Evolutionary conservation across 257 asterid species (phyloP).

Genomic region (Solanum arcanum): DNA sequence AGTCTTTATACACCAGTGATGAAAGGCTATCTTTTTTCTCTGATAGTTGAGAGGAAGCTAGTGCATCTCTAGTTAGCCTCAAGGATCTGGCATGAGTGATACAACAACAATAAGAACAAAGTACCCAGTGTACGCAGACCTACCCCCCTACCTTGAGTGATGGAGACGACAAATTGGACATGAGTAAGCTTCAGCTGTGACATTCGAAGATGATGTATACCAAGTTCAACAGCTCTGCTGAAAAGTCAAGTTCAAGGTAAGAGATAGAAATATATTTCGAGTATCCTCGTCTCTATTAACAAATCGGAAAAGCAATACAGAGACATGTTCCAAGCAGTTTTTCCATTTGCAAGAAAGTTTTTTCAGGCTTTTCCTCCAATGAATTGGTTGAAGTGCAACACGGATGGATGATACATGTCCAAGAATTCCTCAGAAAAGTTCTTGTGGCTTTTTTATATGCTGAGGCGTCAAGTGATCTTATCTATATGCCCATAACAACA

Average conservation of each 20-base stretch:
- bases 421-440: not conserved
- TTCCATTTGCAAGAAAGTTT: not conserved
- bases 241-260: not conserved
- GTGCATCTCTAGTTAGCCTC: not conserved
- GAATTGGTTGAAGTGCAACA: not conserved
- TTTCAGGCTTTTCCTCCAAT: not conserved
- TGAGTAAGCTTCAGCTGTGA: not conserved
- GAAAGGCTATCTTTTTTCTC: not conserved
- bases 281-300: not conserved
- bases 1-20: not conserved
- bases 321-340: not conserved
- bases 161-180: not conserved
- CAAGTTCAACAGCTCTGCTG: not conserved
- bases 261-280: not conserved
- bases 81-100: not conserved
- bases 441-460: not conserved
- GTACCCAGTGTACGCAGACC: not conserved
- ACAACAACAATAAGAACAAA: rapidly evolving
- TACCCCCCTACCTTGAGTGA: not conserved
- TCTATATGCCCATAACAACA: not conserved
- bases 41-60: not conserved
- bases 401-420: not conserved
- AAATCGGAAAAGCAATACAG: not conserved
- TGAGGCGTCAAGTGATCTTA: not conserved
- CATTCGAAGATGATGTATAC: not conserved